Evolutionary conservation across 2,329 filamentous ascomycete genomes (phyloP), one percentile per base, ranked within the genome.

Genomic region (Claviceps africana): DNA sequence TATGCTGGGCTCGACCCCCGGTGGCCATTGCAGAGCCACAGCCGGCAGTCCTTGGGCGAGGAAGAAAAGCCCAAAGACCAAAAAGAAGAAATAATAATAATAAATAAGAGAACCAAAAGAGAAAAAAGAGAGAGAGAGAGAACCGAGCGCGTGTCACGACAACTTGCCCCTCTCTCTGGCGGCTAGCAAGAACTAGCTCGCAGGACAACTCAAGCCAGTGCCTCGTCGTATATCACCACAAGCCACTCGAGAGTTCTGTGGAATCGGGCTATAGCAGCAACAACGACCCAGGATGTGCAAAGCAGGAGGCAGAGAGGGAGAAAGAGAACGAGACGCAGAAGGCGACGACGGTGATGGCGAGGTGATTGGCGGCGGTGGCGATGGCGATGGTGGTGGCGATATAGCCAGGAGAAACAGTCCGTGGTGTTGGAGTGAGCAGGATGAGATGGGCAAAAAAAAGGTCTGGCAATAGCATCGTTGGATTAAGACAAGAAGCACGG

Each of bases 1-100:
- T 46, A 40, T 28, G 19, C 39, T 43, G 33, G 19, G 35, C 30
- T 53, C 52, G 47, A 47, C 54, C 51, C 46, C 46, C 55, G 25
- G 56, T 53, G 51, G 58, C 58, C 57, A 60, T 60, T 53, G 54
- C 56, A 45, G 48, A 43, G 47, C 37, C 47, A 47, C 47, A 35
- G 42, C 35, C 39, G 31, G 37, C 43, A 30, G 42, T 9, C n/a
- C 31, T 44, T 17, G 22, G 13, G 15, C 35, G 35, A 17, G 35
- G 15, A n/a, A 37, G 4, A 8, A 37, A n/a, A 15, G 25, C 25
- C 25, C 25, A 25, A 25, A 25, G 5, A 25, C 5, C 25, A 25
- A 25, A 25, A 25, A 3, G 25, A 15, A 37, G 17, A 9, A 37
- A 37, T n/a, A n/a, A n/a, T n/a, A n/a, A n/a, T n/a, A n/a, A n/a